Evolutionary conservation across 345 rosid genomes (phyloP), one percentile per base, ranked within the genome.

Genomic region (Camelina hispida): DNA sequence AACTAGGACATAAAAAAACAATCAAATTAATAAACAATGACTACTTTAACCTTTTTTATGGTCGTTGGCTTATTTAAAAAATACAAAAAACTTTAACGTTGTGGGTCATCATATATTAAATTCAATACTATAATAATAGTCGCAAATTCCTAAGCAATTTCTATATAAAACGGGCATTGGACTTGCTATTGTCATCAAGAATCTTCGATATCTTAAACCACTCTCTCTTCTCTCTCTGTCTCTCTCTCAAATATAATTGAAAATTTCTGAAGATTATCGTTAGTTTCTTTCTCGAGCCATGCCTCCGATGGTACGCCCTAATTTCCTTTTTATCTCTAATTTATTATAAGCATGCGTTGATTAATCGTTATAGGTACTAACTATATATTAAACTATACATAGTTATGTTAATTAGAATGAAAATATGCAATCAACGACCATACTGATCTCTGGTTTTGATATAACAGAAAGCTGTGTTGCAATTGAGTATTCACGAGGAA

Each of bases 391-490:
- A 34, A 34, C 7, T 32, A 32, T 32, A 25, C 28, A 25, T 28
- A 28, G 30, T 28, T 28, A 4, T 32, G 35, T 32, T 32, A 32
- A 32, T 32, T 32, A 32, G 35, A 32, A 5, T 32, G 8, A 32
- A 32, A 32, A 32, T 32, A 32, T 32, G 35, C 37, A 34, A 34
- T 6, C 7, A 10, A 4, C 2, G 9, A 42, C 30, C 30, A 28
- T 28, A 28, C 30, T 28, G 30, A 28, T 28, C 37, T 34, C 9
- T 34, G 37, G 2, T 6, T 57, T 73, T 59, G 4, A 51, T 58
- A 38, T 52, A 35, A 25, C 89, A 91, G 92, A 88, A 87, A 85
- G 65, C 85, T 4, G 86, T 87, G 53, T 56, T 91, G 78, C 86
- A 84, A 83, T 40, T 91, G 78, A 79, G 75, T 1, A 4, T 81